phyloP scores from a whole-genome alignment of 106 monocot genomes.

The Narthecium ossifragum region DNA sequence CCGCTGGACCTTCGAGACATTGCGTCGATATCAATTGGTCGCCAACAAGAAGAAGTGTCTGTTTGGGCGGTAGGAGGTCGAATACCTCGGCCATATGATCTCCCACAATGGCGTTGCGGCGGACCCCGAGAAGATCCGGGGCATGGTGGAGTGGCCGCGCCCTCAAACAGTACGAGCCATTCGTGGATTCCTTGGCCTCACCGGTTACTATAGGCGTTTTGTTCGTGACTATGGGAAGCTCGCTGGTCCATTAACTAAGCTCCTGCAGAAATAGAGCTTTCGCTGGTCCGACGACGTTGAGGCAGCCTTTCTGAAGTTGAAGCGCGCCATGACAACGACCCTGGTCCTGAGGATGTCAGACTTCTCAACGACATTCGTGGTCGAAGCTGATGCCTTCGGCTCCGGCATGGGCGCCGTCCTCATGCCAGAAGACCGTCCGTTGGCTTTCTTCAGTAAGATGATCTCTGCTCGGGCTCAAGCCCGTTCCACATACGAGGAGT shows the following conservation, averaged over 20 bases:
- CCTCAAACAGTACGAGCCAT: no score
- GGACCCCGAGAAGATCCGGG: not conserved
- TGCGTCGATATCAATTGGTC: not conserved
- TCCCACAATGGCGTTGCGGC: no score
- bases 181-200: no score
- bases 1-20: not conserved
- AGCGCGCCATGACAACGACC: not conserved
- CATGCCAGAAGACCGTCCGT: not conserved
- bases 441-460: conserved; percentile 3
- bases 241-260: not conserved
- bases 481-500: conserved; percentile 1
- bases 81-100: not conserved
- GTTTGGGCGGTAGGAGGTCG: not conserved
- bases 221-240: not conserved
- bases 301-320: not conserved
- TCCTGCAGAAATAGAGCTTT: not conserved
- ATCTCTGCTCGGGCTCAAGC: not conserved
- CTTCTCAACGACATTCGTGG: not conserved
- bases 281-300: not conserved
- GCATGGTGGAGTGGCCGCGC: no score
- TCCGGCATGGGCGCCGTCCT: no score
- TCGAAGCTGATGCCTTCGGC: no score
- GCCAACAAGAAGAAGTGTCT: not conserved
- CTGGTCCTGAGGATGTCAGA: not conserved
- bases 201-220: no score